phyloP scores from a whole-genome alignment of 1,139 yeast species.

The Yamadazyma taylorii region DNA sequence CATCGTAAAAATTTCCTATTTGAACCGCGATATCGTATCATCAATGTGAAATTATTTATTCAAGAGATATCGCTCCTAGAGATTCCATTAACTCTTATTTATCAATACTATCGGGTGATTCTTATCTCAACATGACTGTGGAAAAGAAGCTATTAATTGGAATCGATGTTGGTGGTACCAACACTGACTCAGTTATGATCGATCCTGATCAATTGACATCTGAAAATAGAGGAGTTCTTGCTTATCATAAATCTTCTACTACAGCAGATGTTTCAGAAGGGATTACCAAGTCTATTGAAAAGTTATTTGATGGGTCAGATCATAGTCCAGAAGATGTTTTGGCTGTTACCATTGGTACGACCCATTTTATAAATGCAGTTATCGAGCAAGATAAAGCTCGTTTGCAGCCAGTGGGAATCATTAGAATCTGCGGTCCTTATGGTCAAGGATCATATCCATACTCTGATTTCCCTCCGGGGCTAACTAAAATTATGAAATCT shows the following conservation, averaged over 20 bases:
- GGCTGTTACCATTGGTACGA: slow-evolving; percentile 44
- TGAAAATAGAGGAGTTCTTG: slow-evolving; percentile 29
- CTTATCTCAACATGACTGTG: background rate
- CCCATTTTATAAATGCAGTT: slow-evolving; percentile 47
- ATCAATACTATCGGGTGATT: background rate
- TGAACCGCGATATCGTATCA: background rate
- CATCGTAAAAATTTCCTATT: background rate
- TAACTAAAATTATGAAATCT: slow-evolving; percentile 28
- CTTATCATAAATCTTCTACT: slow-evolving; percentile 43
- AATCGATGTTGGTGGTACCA: slow-evolving; percentile 51
- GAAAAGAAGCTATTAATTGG: slow-evolving; percentile 26
- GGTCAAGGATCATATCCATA: slow-evolving; percentile 35
- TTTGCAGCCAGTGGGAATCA: slow-evolving; percentile 39
- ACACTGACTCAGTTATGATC: slow-evolving; percentile 46
- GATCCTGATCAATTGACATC: slow-evolving; percentile 27
- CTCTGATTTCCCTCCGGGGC: slow-evolving; percentile 39
- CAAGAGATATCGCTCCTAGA: background rate
- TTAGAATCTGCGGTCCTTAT: slow-evolving; percentile 39
- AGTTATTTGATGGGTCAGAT: slow-evolving; percentile 19
- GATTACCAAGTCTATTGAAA: slow-evolving; percentile 32
- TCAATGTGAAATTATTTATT: no score
- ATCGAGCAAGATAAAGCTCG: slow-evolving; percentile 39
- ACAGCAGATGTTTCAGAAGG: slow-evolving; percentile 45
- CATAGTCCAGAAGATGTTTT: slow-evolving; percentile 22
- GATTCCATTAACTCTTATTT: no score